Conservation (phyloP, 1,284 basidiomycete genomes). For the Trichosporon inkin region DNA sequence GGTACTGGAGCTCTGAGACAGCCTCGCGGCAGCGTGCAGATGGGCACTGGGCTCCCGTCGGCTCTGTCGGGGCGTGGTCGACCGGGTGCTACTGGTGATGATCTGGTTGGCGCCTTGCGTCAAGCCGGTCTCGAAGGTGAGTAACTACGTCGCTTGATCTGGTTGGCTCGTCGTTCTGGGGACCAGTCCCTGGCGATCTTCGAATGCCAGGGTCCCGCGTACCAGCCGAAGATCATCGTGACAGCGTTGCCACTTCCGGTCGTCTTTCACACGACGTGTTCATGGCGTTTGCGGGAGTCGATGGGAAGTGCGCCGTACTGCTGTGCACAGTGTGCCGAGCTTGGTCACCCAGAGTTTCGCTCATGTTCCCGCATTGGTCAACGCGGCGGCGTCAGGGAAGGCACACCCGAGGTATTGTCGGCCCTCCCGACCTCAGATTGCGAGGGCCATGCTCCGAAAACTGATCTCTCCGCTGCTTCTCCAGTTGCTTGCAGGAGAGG, state of each 20-base stretch:
- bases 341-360: not conserved
- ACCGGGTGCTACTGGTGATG: conserved; percentile 47
- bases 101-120: conserved; percentile 42
- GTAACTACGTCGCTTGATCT: conserved; percentile 18
- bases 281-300: not conserved
- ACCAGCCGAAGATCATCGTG: not conserved
- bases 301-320: not conserved
- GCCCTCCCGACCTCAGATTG: not conserved
- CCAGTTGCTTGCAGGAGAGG: too few relatives aligned
- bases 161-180: not conserved
- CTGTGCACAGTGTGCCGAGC: not conserved
- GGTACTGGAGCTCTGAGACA: conserved; percentile 2
- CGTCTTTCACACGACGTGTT: not conserved
- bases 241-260: not conserved
- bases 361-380: not conserved
- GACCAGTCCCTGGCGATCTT: not conserved
- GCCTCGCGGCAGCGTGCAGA: not conserved
- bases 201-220: not conserved
- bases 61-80: conserved; percentile 20
- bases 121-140: conserved; percentile 46
- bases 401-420: not conserved
- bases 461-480: not conserved
- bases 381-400: not conserved
- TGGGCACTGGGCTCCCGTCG: conserved; percentile 10
- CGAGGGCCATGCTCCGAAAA: not conserved